A percentile compares a stretch with the other conserved stretches of the same genome.
Conservation (phyloP, 495 filamentous ascomycete genomes). For the Trichoderma gamsii region DNA sequence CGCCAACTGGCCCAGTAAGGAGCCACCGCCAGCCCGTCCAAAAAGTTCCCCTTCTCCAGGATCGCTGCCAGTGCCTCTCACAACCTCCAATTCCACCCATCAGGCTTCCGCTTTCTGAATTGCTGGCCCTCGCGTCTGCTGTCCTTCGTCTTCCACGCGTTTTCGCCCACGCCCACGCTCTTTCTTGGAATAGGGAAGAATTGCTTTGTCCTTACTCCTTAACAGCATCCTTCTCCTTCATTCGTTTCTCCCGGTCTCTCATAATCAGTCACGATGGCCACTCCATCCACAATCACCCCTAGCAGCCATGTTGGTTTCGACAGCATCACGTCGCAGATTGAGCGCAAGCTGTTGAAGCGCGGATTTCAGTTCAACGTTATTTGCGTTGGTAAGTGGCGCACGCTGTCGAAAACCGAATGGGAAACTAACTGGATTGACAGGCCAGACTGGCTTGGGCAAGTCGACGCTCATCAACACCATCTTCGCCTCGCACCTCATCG, state of each 20-base stretch:
- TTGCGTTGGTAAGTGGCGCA: slow-evolving; percentile 79
- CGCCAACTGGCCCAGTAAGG: slow-evolving; percentile 4
- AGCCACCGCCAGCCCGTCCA: slow-evolving; percentile 16
- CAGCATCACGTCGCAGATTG: slow-evolving; percentile 96
- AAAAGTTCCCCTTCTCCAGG: slow-evolving; percentile 16
- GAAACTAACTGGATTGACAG: slow-evolving; percentile 39
- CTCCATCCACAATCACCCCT: slow-evolving; percentile 63
- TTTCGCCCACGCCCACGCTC: neutral
- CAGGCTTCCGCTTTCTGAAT: slow-evolving; percentile 5
- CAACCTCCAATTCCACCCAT: slow-evolving; percentile 9
- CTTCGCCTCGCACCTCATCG: slow-evolving; percentile 98
- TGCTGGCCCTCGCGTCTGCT: slow-evolving; percentile 2
- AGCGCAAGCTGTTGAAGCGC: slow-evolving; percentile 98
- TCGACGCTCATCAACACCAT: slow-evolving; percentile 99
- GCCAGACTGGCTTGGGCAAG: slow-evolving; percentile 97
- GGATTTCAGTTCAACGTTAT: slow-evolving; percentile 99
- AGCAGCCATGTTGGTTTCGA: slow-evolving; percentile 98
- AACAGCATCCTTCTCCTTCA: slow-evolving; percentile 11
- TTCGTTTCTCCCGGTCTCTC: slow-evolving; percentile 11
- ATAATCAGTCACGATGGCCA: slow-evolving; percentile 34
- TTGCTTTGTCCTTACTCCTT: slow-evolving; percentile 4
- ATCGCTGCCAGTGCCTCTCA: neutral
- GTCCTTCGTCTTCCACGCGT: neutral
- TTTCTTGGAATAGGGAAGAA: slow-evolving; percentile 13
- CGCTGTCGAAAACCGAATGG: neutral